Conservation (phyloP, 192 early-diverging fungal species). For the Entomortierella chlamydospora region DNA sequence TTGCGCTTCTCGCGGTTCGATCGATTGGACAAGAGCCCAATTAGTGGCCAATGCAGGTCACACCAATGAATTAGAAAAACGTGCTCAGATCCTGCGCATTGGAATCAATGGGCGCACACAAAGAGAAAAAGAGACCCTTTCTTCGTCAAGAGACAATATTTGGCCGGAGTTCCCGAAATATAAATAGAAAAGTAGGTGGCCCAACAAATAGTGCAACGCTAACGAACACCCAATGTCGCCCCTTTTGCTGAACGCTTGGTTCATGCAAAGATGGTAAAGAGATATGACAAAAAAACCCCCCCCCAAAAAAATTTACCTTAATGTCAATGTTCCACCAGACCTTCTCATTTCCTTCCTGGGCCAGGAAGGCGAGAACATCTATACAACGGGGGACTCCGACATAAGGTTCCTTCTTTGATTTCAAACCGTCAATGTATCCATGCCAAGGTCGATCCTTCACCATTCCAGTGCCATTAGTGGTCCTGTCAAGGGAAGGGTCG, state of each 20-base stretch:
- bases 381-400: constrained; percentile 60
- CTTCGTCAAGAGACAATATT: too few species aligned
- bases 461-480: constrained; percentile 60
- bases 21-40: constrained; percentile 11
- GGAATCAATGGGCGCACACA: too few species aligned
- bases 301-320: constrained; percentile 55
- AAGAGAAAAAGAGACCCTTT: too few species aligned
- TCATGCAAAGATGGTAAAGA: background rate
- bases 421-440: constrained; percentile 63
- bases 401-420: constrained; percentile 56
- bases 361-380: constrained; percentile 61
- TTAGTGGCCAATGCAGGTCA: too few species aligned
- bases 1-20: background rate
- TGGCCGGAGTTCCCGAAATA: too few species aligned
- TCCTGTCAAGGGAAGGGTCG: constrained; percentile 62
- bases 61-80: background rate
- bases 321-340: constrained; percentile 68
- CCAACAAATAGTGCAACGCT: background rate
- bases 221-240: background rate
- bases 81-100: background rate
- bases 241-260: too few species aligned
- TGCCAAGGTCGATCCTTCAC: constrained; percentile 56
- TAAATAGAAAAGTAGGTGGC: too few species aligned
- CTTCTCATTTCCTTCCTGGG: constrained; percentile 56
- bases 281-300: background rate